Evolutionary conservation across 352 stramenopile genomes (phyloP).

Genomic region (Phytophthora tubulina): DNA sequence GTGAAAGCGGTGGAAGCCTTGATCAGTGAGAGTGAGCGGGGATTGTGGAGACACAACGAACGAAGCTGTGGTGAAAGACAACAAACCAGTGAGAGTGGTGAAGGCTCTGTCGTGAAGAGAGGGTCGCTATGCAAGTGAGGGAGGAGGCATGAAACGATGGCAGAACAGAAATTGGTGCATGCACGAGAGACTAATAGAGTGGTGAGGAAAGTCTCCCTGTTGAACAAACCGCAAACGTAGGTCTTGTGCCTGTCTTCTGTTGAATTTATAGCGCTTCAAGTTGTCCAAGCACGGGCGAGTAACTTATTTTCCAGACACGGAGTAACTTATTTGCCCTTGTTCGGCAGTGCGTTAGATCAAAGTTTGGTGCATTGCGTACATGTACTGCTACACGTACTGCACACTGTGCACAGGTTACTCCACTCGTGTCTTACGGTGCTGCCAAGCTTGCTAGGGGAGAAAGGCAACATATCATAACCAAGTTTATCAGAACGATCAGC

Average conservation of each 20-base stretch:
- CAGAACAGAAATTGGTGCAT: constrained; percentile 21
- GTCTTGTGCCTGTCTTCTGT: constrained; percentile 9
- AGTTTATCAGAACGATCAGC: not conserved
- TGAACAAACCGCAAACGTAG: constrained; percentile 10
- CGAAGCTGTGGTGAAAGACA: not conserved
- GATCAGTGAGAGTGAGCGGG: not conserved
- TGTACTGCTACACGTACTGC: no score
- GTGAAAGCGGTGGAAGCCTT: constrained; percentile 2
- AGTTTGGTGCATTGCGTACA: no score
- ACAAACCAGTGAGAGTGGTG: constrained; percentile 6
- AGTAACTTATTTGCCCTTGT: no score
- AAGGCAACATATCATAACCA: not conserved
- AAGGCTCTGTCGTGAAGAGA: not conserved
- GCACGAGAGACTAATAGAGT: constrained; percentile 27
- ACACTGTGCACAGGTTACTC: not conserved
- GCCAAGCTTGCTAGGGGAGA: not conserved
- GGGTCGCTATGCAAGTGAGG: constrained; percentile 1
- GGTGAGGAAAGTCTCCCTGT: constrained; percentile 25
- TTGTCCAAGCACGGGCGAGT: no score
- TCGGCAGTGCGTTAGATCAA: no score
- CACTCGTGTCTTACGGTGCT: not conserved
- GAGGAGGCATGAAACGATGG: constrained; percentile 10
- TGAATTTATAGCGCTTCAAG: not conserved
- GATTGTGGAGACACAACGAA: not conserved
- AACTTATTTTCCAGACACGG: no score